Percentiles rank a stretch among this genome's conserved stretches.
These are phyloP conservation scores for Fusarium poae DNA, from an alignment of 2,329 filamentous ascomycete species.

Conservation along the genomic window DNA sequence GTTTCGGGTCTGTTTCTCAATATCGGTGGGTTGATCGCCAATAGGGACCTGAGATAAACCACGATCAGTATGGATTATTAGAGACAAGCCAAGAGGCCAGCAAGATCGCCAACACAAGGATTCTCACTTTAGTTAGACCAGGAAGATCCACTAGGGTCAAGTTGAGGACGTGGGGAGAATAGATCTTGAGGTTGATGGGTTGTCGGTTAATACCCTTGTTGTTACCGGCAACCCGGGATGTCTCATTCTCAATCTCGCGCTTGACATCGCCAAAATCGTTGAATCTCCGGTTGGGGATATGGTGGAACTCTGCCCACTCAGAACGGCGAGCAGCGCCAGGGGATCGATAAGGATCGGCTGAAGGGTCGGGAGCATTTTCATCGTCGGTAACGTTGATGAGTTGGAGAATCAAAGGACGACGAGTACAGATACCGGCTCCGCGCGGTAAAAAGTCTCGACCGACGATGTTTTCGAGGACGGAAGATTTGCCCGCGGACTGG, in stretches of 20 bases:
- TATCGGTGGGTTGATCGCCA: constrained; percentile 95
- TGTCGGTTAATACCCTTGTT: constrained; percentile 99
- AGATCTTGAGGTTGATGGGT: constrained; percentile 98
- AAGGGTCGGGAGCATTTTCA: constrained; percentile 72
- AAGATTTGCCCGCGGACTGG: constrained; percentile 98
- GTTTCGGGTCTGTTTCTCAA: constrained; percentile 97
- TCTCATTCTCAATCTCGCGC: constrained; percentile 97
- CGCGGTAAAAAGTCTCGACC: constrained; percentile 96
- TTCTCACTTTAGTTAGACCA: constrained; percentile 87
- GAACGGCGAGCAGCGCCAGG: constrained; percentile 75
- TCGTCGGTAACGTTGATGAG: constrained; percentile 96
- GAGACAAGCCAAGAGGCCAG: constrained; percentile 28
- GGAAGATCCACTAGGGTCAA: constrained; percentile 96
- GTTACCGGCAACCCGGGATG: constrained; percentile 87
- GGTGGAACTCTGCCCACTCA: constrained; percentile 96
- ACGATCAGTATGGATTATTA: constrained; percentile 37
- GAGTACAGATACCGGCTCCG: constrained; percentile 95
- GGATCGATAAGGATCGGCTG: constrained; percentile 80
- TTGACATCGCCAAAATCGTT: constrained; percentile 94
- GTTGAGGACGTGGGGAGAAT: constrained; percentile 96
- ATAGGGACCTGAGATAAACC: constrained; percentile 79
- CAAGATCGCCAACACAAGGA: constrained; percentile 25
- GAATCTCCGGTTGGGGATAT: constrained; percentile 89
- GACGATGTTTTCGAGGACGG: constrained; percentile 98
- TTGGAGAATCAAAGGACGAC: constrained; percentile 93